phyloP scores from a whole-genome alignment of 2,329 filamentous ascomycete genomes.

The Sclerotiophoma versabilis region DNA sequence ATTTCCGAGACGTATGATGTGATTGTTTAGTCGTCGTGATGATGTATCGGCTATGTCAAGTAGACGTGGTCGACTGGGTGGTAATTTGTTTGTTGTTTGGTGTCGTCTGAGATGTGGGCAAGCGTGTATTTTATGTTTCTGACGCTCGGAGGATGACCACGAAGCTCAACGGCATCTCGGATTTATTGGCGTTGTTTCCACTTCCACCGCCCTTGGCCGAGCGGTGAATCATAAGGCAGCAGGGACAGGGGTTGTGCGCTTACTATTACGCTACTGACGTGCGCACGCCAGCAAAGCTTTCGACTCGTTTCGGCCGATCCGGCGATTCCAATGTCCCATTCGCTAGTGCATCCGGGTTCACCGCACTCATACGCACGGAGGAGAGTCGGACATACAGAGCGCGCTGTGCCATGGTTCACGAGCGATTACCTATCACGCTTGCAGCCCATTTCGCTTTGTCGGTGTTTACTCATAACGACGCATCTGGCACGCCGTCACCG shows the following conservation, averaged over 20 bases:
- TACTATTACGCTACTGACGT: conserved; percentile 17
- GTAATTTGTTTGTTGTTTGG: conserved; percentile 8
- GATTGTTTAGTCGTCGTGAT: conserved; percentile 13
- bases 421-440: conserved; percentile 24
- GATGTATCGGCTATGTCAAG: conserved; percentile 8
- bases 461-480: conserved; percentile 27
- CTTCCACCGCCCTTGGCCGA: conserved; percentile 38
- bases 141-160: conserved; percentile 37
- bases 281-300: conserved; percentile 20
- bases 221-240: conserved; percentile 35
- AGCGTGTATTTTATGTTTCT: conserved; percentile 44
- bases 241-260: conserved; percentile 21
- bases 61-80: not conserved
- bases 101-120: conserved; percentile 27
- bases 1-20: conserved; percentile 19
- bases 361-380: conserved; percentile 16
- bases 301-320: conserved; percentile 16
- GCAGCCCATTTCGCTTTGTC: conserved; percentile 20
- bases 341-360: conserved; percentile 10
- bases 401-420: conserved; percentile 19
- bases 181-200: conserved; percentile 37
- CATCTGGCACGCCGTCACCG: conserved; percentile 22
- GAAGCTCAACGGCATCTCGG: conserved; percentile 38
- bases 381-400: conserved; percentile 17
- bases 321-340: conserved; percentile 13